Base-by-base conservation (phyloP, 805 yeast species). In the Candida chilensis region DNA sequence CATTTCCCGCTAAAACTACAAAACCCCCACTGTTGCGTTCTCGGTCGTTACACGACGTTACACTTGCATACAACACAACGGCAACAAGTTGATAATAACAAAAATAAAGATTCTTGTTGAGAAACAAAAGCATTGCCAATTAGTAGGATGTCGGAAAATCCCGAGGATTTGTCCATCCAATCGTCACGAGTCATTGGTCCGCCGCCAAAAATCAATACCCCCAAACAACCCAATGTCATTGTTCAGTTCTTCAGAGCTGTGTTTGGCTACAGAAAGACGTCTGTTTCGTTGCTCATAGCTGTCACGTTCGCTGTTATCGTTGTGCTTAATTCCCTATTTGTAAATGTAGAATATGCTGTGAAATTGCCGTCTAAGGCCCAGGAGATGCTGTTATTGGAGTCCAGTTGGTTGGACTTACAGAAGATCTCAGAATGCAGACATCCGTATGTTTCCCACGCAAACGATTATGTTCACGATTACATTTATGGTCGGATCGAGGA, bases 401-500 rank as follows among this genome's bases (percentile, higher is more conserved):
- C 82, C 3, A 34, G 62, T 11, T 88, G 96, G 96, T 37, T 53
- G 2, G 83, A 79, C 43, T 60, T 88, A 29, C 94, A 86, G 48
- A 48, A 54, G 3, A 77, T 88, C 8, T 80, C 92, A 0, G 44
- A 55, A 19, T 48, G 64, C 17, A 76, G 74, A 31, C 96, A 88
- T 54, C 86, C 96, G 1, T 88, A 81, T 52, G 73, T 75, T 16
- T 78, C 95, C 0, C 73, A 61, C 34, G 83, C 78, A 10, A 87
- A 85, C 52, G 90, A 80, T 50, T 61, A 60, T 18, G 86, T 87
- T 10, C 90, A 81, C 50, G 78, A 75, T 39, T 82, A 77, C 44
- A 49, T 88, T 25, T 37, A 64, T 16, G 37, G 50, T 4, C 60
- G 75, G 37, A 67, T 71, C 3, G 39, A 44, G 7, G 35, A 46